Percentiles rank a stretch among this genome's conserved stretches.
Evolutionary conservation across 495 filamentous ascomycete species (phyloP).

Genomic region (Trichoderma orchidacearum): DNA sequence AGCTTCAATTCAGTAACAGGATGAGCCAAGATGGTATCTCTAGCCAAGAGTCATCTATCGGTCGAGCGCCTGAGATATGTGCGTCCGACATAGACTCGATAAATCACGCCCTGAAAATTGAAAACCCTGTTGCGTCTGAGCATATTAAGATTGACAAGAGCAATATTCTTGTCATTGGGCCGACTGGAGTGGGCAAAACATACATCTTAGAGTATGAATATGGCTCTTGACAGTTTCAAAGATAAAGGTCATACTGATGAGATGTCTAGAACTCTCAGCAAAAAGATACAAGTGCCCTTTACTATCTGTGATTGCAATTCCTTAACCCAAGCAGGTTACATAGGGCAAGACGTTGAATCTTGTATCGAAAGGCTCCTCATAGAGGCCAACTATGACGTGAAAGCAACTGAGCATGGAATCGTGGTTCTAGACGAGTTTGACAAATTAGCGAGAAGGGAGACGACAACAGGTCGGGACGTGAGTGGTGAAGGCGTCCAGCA

Average conservation of each 20-base stretch:
- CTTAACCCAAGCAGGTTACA: slow-evolving; percentile 94
- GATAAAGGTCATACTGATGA: slow-evolving; percentile 4
- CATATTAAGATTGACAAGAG: slow-evolving; percentile 85
- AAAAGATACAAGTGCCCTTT: slow-evolving; percentile 77
- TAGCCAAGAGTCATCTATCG: slow-evolving; percentile 52
- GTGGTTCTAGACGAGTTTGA: slow-evolving; percentile 94
- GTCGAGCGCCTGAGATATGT: slow-evolving; percentile 17
- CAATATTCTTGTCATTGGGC: slow-evolving; percentile 84
- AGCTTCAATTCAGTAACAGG: slow-evolving; percentile 14
- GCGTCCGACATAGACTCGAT: slow-evolving; percentile 5
- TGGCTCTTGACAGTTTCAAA: too few species aligned
- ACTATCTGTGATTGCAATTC: slow-evolving; percentile 96
- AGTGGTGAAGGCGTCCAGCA: slow-evolving; percentile 93
- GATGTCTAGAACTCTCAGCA: slow-evolving; percentile 28
- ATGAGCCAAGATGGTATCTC: slow-evolving; percentile 60
- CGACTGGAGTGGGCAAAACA: slow-evolving; percentile 93
- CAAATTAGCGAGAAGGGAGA: slow-evolving; percentile 62
- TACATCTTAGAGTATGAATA: slow-evolving; percentile 63
- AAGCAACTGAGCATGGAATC: slow-evolving; percentile 78
- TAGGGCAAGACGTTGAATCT: slow-evolving; percentile 88
- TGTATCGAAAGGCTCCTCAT: slow-evolving; percentile 83
- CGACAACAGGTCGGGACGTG: slow-evolving; percentile 56
- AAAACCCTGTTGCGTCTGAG: slow-evolving; percentile 32
- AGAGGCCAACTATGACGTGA: slow-evolving; percentile 80
- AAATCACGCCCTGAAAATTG: slow-evolving; percentile 23